Evolutionary conservation across 2,329 filamentous ascomycete genomes (phyloP), one percentile per base, ranked within the genome.

Genomic region (Elsinoe necatrix): DNA sequence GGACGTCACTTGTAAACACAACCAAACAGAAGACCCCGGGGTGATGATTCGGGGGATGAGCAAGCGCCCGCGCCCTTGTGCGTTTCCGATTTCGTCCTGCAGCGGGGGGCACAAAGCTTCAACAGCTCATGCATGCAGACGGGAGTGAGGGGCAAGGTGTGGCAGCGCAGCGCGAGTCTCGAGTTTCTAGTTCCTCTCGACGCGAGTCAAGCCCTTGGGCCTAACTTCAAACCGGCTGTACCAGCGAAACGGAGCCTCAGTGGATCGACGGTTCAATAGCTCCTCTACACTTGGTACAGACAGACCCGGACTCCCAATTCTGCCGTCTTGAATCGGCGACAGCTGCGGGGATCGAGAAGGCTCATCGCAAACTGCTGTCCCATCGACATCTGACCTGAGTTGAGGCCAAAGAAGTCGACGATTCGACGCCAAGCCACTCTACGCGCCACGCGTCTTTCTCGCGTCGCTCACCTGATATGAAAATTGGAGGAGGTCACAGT

Each of bases 1-100:
- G 48, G 48, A 52, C 48, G 48, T 52, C 29, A 52, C 48, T 42
- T 29, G 48, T 52, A 52, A 52, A 52, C 48, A 52, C 48, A 52
- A 37, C 31, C 37, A 18, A 50, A 50, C 21, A 50, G 7, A 14
- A 50, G 29, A 25, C 48, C 29, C 11, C 20, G 20, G 48, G 29
- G 14, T 34, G 29, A 39, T 34, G 29, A 39, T n/a, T n/a, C 8
- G 20, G 29, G 31, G 16, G 16, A 37, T 52, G 48, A 25, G 31
- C 31, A 52, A 52, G 31, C n/a, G 27, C 27, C 4, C 4, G 27
- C 48, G 48, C 48, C 48, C 29, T 52, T 39, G 12, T 52, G 48
- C 48, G 48, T 52, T 52, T n/a, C n/a, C n/a, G n/a, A n/a, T n/a
- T n/a, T 39, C 48, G 48, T 34, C 48, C 25, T 52, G 48, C 48